Base-by-base conservation (phyloP, 176 grass and related monocot genomes). In the Aegilops umbellulata region DNA sequence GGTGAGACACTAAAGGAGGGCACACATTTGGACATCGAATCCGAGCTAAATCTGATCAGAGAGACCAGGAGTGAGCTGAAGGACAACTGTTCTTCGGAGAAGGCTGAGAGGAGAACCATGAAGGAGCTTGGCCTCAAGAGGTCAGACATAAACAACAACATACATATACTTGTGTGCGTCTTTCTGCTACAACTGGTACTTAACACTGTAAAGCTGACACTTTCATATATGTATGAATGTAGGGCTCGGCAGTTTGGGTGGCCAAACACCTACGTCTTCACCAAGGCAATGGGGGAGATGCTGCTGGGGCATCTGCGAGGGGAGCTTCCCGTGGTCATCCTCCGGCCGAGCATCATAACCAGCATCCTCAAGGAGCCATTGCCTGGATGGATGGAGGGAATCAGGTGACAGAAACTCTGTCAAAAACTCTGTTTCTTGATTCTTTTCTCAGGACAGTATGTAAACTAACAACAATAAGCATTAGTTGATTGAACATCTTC, bases 241-340 rank as follows among this genome's bases (percentile, higher is more conserved):
- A 94, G 92, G 66, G 92, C 92, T 60, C 82, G 84, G 36, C 53
- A 80, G 22, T 94, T 79, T 34, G 93, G 93, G 32, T 94, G 93
- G 93, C 87, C 90, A 41, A 94, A 94, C 72, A 94, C 92, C 22
- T 94, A 94, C 55, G 89, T 94, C 15, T 92, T 85, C 77, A 94
- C 90, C 79, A 94, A 94, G 71, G 92, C 92, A 17, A 89, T 92
- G 90, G 92, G 87, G 44, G 92, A 92, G 77, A 94, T 94, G 92
- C 14, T 92, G 25, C 81, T 92, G 39, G 90, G 90, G 7, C 81
- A 86, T 30, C 39, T 92, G 27, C 65, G 90, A 67, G 82, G 82
- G 29, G 73, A 92, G 7, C 26, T 92, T 46, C 87, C 93, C 0
- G 81, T 94, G 22, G 82, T 94, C 4, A 90, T 94, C 20, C 9